phyloP scores from a whole-genome alignment of 1,284 basidiomycete species.

The Pascua guehoae region DNA sequence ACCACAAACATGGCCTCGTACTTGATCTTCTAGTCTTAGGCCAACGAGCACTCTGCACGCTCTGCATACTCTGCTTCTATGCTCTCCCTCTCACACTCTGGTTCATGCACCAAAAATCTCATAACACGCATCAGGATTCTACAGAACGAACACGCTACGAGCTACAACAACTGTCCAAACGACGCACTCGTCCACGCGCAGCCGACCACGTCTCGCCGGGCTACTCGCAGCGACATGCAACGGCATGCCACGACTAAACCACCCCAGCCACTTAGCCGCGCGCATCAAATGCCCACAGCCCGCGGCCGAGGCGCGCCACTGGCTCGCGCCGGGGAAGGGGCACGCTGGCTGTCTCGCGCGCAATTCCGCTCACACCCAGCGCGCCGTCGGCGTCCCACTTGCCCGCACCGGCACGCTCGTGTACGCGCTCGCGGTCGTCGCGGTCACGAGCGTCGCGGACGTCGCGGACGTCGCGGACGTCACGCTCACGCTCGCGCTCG shows the following conservation, averaged over 20 bases:
- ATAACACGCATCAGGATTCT: no score
- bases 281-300: conserved; percentile 35
- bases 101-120: no score
- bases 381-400: conserved; percentile 3
- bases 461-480: not conserved
- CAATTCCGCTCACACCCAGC: conserved; percentile 12
- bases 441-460: not conserved
- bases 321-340: conserved; percentile 26
- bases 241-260: not conserved
- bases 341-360: conserved; percentile 3
- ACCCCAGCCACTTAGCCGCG: conserved; percentile 1
- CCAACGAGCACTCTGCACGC: no score
- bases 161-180: conserved; percentile 2
- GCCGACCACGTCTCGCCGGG: not conserved
- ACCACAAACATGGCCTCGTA: no score
- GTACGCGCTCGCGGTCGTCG: conserved; percentile 1
- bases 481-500: conserved; percentile 2
- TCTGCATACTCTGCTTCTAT: no score
- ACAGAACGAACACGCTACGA: not conserved
- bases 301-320: conserved; percentile 25
- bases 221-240: not conserved
- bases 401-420: conserved; percentile 1
- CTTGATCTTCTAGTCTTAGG: no score
- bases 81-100: no score
- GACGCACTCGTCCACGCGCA: not conserved